Conservation (phyloP, 768 basidiomycete genomes). For the Lactifluus rugatus region DNA sequence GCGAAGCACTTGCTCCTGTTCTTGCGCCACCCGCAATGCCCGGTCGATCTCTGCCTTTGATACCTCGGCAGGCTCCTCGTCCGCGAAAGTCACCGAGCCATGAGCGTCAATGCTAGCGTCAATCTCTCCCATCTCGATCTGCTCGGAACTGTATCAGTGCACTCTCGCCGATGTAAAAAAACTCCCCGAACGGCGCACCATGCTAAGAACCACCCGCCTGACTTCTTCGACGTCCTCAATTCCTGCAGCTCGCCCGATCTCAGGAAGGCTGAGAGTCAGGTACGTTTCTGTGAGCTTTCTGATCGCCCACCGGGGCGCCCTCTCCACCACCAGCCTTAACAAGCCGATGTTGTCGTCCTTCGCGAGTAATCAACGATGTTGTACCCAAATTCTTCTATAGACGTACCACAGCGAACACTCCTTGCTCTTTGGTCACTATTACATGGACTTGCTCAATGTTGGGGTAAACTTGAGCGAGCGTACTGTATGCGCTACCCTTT, state of each 20-base stretch:
- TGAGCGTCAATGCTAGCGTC: conserved; percentile 55
- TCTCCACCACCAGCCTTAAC: conserved; percentile 51
- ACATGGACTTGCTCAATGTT: conserved; percentile 38
- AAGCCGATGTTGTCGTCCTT: conserved; percentile 72
- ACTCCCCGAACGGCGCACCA: conserved; percentile 39
- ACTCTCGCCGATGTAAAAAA: neutral
- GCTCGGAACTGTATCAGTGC: neutral
- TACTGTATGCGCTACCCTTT: conserved; percentile 60
- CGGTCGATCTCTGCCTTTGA: conserved; percentile 52
- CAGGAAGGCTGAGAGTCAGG: conserved; percentile 60
- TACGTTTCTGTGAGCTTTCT: conserved; percentile 78
- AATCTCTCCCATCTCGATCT: conserved; percentile 69
- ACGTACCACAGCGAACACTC: conserved; percentile 44
- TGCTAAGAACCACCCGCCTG: conserved; percentile 51
- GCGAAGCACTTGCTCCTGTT: conserved; percentile 40
- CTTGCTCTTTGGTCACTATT: conserved; percentile 46
- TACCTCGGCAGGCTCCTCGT: conserved; percentile 49
- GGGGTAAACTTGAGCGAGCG: conserved; percentile 60
- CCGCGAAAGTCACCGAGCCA: conserved; percentile 65
- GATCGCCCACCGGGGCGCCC: conserved; percentile 69
- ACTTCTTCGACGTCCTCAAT: conserved; percentile 47
- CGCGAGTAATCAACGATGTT: neutral
- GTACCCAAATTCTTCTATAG: neutral
- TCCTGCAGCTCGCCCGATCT: conserved; percentile 52
- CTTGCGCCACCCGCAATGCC: conserved; percentile 46